phyloP scores from a whole-genome alignment of 192 early-diverging fungal species.

The Backusella morwellensis region DNA sequence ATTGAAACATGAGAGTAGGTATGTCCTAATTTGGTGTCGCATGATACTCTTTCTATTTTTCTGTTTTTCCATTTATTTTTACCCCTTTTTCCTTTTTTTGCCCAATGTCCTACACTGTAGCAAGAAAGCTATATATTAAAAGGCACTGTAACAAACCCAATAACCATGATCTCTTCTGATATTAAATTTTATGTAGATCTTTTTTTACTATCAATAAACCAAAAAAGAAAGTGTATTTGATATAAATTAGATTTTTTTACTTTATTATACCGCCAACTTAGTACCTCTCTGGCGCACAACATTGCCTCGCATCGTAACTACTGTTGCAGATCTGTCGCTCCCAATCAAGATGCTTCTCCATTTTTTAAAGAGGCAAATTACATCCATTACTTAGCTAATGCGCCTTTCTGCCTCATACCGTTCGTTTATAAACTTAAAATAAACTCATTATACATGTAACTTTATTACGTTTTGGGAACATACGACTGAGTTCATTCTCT shows the following conservation, averaged over 20 bases:
- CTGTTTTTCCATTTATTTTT: constrained; percentile 8
- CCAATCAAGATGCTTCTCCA: background rate
- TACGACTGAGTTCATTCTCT: background rate
- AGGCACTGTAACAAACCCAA: background rate
- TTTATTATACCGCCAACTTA: background rate
- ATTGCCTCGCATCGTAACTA: background rate
- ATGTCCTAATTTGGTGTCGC: constrained; percentile 4
- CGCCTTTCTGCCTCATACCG: background rate
- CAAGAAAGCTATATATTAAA: background rate
- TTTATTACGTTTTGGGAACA: background rate
- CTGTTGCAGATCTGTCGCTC: background rate
- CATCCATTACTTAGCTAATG: background rate
- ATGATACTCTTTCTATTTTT: constrained; percentile 5
- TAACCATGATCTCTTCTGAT: background rate
- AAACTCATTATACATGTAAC: background rate
- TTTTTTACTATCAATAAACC: background rate
- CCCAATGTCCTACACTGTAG: background rate
- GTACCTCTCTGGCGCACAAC: background rate
- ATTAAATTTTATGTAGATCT: background rate
- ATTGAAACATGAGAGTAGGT: background rate
- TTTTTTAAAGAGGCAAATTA: background rate
- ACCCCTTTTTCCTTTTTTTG: constrained; percentile 7
- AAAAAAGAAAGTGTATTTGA: background rate
- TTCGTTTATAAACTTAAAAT: background rate
- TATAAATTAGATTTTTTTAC: background rate